Percentiles rank a stretch among this genome's conserved stretches.
phyloP scores from a whole-genome alignment of 2,329 filamentous ascomycete genomes.

The Blumeriella jaapii region DNA sequence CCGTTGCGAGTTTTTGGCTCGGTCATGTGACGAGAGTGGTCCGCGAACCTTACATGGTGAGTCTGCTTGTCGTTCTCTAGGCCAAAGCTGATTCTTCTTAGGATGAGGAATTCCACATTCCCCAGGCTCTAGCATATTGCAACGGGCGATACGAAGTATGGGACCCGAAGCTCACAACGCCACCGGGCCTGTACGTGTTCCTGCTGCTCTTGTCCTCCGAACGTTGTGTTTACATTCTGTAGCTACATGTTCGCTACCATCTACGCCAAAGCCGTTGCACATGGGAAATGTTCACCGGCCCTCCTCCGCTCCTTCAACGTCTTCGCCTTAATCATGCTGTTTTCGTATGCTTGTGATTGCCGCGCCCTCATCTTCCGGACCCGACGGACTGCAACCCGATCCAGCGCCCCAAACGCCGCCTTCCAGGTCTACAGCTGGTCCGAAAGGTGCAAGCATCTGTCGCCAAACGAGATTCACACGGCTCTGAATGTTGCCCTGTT shows the following conservation, averaged over 20 bases:
- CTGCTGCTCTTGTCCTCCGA: not conserved
- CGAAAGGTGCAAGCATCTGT: slow-evolving; percentile 1
- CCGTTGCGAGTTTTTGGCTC: slow-evolving; percentile 16
- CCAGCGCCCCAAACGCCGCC: slow-evolving; percentile 2
- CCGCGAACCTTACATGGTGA: slow-evolving; percentile 23
- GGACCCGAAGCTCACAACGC: slow-evolving; percentile 97
- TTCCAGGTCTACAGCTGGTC: not conserved
- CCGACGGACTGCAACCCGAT: not conserved
- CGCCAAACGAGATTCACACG: slow-evolving; percentile 35
- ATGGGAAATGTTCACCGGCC: slow-evolving; percentile 30
- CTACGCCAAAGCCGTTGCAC: slow-evolving; percentile 26
- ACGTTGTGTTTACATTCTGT: not conserved
- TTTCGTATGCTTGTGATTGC: slow-evolving; percentile 24
- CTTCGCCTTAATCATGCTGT: slow-evolving; percentile 32
- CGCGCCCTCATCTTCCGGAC: slow-evolving; percentile 15
- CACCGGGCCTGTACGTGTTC: slow-evolving; percentile 61
- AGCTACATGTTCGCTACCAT: slow-evolving; percentile 39
- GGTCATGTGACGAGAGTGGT: slow-evolving; percentile 21
- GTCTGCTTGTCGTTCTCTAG: not conserved
- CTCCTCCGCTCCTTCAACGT: slow-evolving; percentile 40
- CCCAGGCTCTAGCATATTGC: slow-evolving; percentile 85
- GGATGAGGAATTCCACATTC: slow-evolving; percentile 84
- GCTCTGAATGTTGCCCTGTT: slow-evolving; percentile 76
- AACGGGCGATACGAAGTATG: slow-evolving; percentile 61
- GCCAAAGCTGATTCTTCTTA: slow-evolving; percentile 26